Conservation (phyloP, 176 grass and related monocot genomes). For the Phragmites australis region DNA sequence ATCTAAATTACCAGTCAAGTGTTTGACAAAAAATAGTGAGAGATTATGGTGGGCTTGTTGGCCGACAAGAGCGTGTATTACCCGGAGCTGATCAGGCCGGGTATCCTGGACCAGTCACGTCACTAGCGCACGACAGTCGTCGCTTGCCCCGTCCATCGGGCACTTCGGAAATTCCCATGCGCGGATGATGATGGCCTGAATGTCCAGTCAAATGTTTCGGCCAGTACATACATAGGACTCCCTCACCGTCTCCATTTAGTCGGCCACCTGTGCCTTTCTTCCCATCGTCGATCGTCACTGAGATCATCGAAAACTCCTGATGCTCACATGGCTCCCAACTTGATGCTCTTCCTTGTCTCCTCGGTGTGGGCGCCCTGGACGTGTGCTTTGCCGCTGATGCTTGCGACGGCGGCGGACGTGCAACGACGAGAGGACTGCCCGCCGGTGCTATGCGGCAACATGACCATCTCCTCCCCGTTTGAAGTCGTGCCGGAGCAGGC, state of each 20-base stretch:
- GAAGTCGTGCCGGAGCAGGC: not conserved
- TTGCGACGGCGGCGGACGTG: not conserved
- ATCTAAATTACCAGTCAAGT: not conserved
- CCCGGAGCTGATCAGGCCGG: not conserved
- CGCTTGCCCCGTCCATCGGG: too few relatives aligned
- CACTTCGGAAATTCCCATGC: not conserved
- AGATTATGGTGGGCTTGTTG: not conserved
- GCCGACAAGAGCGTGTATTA: not conserved
- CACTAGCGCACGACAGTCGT: too few relatives aligned
- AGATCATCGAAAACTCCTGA: not conserved
- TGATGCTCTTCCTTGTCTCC: not conserved
- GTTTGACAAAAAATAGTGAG: not conserved
- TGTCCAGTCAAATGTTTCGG: slow-evolving; percentile 17
- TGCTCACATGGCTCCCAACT: not conserved
- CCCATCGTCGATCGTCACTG: too few relatives aligned
- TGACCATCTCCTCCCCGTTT: not conserved
- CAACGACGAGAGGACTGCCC: not conserved
- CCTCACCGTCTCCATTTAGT: too few relatives aligned
- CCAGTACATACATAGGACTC: too few relatives aligned
- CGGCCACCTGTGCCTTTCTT: too few relatives aligned
- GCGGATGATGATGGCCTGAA: not conserved
- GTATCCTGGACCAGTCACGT: not conserved
- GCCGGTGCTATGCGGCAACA: not conserved
- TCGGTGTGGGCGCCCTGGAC: not conserved
- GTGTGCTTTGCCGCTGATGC: too few relatives aligned